Percentiles rank a stretch among this genome's conserved stretches.
Conservation (phyloP, 129 eudicot genomes). For the Helianthus annuus region DNA sequence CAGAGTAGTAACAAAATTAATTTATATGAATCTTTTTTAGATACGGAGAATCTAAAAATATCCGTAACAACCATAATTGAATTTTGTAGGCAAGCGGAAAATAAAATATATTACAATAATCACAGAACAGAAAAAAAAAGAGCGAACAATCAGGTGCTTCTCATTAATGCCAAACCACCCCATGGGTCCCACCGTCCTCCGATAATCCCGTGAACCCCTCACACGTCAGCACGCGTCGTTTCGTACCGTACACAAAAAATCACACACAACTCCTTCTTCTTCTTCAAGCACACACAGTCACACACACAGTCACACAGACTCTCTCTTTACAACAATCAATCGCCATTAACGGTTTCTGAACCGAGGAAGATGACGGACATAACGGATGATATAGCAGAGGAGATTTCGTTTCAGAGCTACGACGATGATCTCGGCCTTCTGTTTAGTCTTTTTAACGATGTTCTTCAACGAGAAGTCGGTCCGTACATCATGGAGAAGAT, state of each 20-base stretch:
- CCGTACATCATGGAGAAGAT: conserved; percentile 62
- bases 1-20: no score
- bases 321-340: conserved; percentile 2
- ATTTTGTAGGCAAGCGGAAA: not conserved
- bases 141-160: conserved; percentile 1
- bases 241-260: conserved; percentile 33
- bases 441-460: conserved; percentile 78
- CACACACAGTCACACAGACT: conserved; percentile 3
- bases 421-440: conserved; percentile 83
- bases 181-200: conserved; percentile 29
- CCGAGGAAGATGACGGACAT: conserved; percentile 67
- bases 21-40: no score
- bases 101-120: not conserved
- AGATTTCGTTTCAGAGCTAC: conserved; percentile 81
- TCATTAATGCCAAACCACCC: conserved; percentile 12
- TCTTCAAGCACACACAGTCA: not conserved
- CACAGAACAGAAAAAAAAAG: not conserved
- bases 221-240: conserved; percentile 45
- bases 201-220: conserved; percentile 31
- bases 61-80: not conserved
- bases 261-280: conserved; percentile 4
- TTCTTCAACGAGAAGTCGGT: conserved; percentile 79
- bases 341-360: not conserved
- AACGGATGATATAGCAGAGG: conserved; percentile 99
- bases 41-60: not conserved